A percentile compares a stretch with the other conserved stretches of the same genome.
phyloP scores from a whole-genome alignment of 306 rosid genomes.

The Arachis stenosperma region DNA sequence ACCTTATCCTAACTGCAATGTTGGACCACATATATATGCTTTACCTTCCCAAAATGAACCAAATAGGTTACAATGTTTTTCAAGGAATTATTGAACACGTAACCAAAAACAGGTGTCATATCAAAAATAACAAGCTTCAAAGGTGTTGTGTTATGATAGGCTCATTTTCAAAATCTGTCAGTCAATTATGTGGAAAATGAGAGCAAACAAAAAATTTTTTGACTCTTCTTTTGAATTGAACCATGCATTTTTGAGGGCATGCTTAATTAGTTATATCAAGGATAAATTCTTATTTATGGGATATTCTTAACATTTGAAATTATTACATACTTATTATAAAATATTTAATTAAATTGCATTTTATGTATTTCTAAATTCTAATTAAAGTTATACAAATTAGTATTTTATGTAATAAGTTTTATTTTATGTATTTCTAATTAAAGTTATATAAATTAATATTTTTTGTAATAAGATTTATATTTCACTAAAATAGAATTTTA shows the following conservation, averaged over 20 bases:
- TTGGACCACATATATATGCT: conserved; percentile 37
- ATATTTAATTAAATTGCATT: too few species aligned
- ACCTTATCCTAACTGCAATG: conserved; percentile 48
- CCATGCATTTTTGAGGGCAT: conserved; percentile 19
- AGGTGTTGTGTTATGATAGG: conserved; percentile 33
- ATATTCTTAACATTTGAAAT: neutral
- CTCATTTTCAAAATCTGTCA: conserved; percentile 25
- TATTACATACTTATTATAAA: too few species aligned
- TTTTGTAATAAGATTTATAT: too few species aligned
- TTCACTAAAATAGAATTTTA: too few species aligned
- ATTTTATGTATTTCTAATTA: too few species aligned
- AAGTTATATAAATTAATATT: too few species aligned
- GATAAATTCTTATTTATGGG: conserved; percentile 5
- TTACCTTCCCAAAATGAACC: conserved; percentile 31
- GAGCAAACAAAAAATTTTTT: conserved; percentile 17
- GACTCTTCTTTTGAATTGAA: conserved; percentile 18
- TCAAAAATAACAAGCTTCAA: conserved; percentile 24
- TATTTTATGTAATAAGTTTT: too few species aligned
- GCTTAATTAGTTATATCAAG: conserved; percentile 21
- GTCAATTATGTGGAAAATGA: conserved; percentile 35
- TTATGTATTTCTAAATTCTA: too few species aligned
- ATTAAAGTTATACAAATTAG: too few species aligned
- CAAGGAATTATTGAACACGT: conserved; percentile 7
- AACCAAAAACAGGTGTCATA: conserved; percentile 29
- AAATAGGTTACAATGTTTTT: conserved; percentile 12